Evolutionary conservation across 305 asterid species (phyloP).

Genomic region (Coffea humblotiana): DNA sequence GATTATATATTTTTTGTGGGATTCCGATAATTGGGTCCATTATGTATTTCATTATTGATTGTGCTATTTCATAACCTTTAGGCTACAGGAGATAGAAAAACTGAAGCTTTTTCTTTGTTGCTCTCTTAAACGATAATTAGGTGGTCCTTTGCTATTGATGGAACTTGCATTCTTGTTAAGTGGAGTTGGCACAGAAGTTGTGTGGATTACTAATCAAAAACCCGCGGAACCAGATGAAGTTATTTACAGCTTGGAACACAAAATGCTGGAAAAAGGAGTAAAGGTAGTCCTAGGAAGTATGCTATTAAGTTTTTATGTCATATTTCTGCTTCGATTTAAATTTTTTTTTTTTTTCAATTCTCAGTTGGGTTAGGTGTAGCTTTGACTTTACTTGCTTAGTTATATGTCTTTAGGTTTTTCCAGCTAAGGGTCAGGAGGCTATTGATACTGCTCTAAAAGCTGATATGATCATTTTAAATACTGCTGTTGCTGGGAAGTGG

Average conservation of each 20-base stretch:
- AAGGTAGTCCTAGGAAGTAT: slow-evolving; percentile 43
- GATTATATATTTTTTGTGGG: too few relatives aligned
- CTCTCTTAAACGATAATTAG: slow-evolving; percentile 32
- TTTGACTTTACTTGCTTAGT: slow-evolving; percentile 6
- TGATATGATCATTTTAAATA: slow-evolving; percentile 79
- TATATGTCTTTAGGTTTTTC: slow-evolving; percentile 48
- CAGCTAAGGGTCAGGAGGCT: slow-evolving; percentile 81
- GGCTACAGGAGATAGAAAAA: background rate
- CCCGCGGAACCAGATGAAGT: slow-evolving; percentile 62
- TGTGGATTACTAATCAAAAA: slow-evolving; percentile 90
- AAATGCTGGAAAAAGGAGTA: slow-evolving; percentile 79
- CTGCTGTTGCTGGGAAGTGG: slow-evolving; percentile 99
- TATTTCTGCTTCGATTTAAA: background rate
- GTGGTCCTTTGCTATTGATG: slow-evolving; percentile 90
- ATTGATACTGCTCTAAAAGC: slow-evolving; percentile 80
- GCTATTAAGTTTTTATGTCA: background rate
- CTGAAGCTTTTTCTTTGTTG: background rate
- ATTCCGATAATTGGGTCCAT: too few relatives aligned
- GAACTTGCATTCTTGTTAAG: slow-evolving; percentile 94
- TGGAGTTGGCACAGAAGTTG: slow-evolving; percentile 72
- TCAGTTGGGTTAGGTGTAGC: background rate
- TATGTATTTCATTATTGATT: too few relatives aligned
- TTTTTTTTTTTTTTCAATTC: background rate
- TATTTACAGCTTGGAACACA: slow-evolving; percentile 70
- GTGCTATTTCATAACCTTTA: background rate